Conservation (phyloP, 345 rosid genomes). For the Carallia brachiata region DNA sequence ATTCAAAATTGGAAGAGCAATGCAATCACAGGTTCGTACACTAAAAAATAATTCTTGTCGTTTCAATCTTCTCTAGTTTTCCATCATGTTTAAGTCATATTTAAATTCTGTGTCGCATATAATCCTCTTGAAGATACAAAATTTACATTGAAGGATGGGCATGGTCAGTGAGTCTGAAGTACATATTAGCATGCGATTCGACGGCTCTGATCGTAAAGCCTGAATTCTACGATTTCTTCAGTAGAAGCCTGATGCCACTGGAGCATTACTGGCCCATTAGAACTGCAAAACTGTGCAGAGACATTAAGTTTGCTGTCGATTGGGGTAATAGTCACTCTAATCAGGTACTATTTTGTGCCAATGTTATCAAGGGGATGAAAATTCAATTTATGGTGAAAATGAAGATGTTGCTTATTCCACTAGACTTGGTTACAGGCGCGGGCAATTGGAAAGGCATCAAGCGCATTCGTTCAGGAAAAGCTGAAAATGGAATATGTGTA, state of each 20-base stretch:
- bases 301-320: slow-evolving; percentile 64
- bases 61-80: not conserved
- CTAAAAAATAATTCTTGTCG: not conserved
- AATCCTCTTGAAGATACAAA: slow-evolving; percentile 47
- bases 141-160: slow-evolving; percentile 71
- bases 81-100: not conserved
- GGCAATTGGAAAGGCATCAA: slow-evolving; percentile 55
- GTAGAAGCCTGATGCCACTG: slow-evolving; percentile 62
- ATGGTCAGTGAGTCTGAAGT: slow-evolving; percentile 84
- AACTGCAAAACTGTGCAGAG: slow-evolving; percentile 44
- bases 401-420: not conserved
- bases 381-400: no score
- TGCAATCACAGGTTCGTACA: slow-evolving; percentile 52
- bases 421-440: slow-evolving; percentile 37
- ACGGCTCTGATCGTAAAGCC: slow-evolving; percentile 53
- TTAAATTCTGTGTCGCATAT: not conserved
- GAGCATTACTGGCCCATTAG: slow-evolving; percentile 80
- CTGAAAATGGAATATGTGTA: slow-evolving; percentile 60
- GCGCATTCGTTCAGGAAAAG: slow-evolving; percentile 48
- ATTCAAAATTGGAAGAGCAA: slow-evolving; percentile 53
- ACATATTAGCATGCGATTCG: slow-evolving; percentile 74
- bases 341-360: slow-evolving; percentile 14
- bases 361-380: not conserved
- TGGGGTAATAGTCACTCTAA: slow-evolving; percentile 61
- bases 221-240: slow-evolving; percentile 54